Base-by-base conservation (phyloP, 1,284 basidiomycete genomes). In the Ceratobasidium sp. region DNA sequence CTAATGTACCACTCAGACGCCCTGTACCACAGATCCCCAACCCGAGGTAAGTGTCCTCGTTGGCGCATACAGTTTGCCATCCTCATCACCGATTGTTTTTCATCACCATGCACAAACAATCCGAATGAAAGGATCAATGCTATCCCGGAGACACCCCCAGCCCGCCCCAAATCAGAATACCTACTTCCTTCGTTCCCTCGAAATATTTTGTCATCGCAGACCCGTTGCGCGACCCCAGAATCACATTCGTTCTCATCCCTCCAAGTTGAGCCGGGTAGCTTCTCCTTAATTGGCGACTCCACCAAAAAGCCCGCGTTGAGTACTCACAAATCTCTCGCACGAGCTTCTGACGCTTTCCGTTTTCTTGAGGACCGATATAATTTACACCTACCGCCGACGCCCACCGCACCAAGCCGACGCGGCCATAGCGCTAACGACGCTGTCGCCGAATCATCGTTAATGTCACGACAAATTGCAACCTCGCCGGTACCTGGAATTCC, bases 321-420 rank as follows among this genome's bases (percentile, higher is more conserved):
- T 42, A 67, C 62, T 47, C 62, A 67, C 47, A 67, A 56, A 56
- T 67, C 62, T 67, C 62, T 56, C 62, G 47, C 62, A 29, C 54
- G 50, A 46, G 62, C 62, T 67, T 67, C 62, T 49, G 62, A 67
- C 25, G 62, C 62, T 67, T 67, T 67, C 56, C 62, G 62, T 41
- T 67, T 67, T 67, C 62, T 67, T 14, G 39, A 67, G 25, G 52
- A 54, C 62, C 62, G 53, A 67, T 56, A 56, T 53, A 36, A 44
- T 30, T 44, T 56, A 25, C 29, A 41, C 62, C 53, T 67, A 67
- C 53, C 53, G 62, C 62, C 62, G 62, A 67, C 62, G 44, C 41
- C 52, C 41, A 29, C 29, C 21, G 44, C 30, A 29, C 52, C 44
- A 39, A 49, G 50, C 36, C 52, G 39, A 52, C 53, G 62, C 62